A percentile compares a stretch with the other conserved stretches of the same genome.
Evolutionary conservation across 73 alveolate genomes (phyloP).

Genomic region (Paramecium biaurelia): DNA sequence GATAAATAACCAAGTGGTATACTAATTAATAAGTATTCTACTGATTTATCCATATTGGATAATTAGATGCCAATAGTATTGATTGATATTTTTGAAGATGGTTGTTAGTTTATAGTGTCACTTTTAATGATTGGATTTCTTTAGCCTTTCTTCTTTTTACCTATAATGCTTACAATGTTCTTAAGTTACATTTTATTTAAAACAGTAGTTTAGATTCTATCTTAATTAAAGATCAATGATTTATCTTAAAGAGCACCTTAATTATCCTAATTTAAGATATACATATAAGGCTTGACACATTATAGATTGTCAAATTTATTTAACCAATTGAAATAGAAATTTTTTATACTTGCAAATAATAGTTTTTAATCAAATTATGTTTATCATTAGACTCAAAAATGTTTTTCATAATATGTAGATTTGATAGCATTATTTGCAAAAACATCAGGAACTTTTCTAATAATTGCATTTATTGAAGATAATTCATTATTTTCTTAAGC

Average conservation of each 20-base stretch:
- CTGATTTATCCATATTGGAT: conserved; percentile 41
- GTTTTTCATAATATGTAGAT: not conserved
- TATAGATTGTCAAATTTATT: not conserved
- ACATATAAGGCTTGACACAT: not conserved
- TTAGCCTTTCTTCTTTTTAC: not conserved
- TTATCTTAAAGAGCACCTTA: not conserved
- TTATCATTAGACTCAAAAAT: not conserved
- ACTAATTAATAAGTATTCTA: conserved; percentile 64
- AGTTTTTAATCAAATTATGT: not conserved
- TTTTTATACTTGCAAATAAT: not conserved
- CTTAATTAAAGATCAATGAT: conserved; percentile 3
- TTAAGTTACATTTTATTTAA: not conserved
- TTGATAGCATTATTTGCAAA: not conserved
- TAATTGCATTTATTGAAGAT: not conserved
- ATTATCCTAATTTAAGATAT: not conserved
- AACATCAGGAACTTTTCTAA: not conserved
- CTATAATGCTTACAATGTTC: not conserved
- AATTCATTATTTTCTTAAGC: not conserved
- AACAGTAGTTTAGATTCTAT: not conserved
- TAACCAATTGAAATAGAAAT: not conserved
- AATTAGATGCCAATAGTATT: not conserved
- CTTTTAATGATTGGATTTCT: not conserved
- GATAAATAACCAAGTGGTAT: conserved; percentile 70
- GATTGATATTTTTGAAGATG: conserved; percentile 16
- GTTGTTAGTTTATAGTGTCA: not conserved